Evolutionary conservation across 768 basidiomycete genomes (phyloP).

Genomic region (Tricholoma furcatifolium): DNA sequence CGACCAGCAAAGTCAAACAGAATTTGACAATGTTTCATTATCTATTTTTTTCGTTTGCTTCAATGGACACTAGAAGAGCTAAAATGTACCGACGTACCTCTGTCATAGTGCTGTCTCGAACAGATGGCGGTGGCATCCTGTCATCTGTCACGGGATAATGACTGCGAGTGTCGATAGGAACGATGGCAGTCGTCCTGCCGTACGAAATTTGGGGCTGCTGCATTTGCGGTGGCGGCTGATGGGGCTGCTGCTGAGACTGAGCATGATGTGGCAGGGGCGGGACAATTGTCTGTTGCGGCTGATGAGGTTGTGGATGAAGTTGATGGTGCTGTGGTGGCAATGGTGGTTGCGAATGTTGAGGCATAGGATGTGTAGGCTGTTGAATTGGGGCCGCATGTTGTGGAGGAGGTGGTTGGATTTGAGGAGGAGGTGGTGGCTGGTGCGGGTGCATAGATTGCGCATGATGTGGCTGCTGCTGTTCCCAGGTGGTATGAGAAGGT

Average conservation of each 20-base stretch:
- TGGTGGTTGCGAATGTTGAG: slow-evolving; percentile 23
- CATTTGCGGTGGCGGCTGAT: slow-evolving; percentile 21
- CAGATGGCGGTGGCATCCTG: slow-evolving; percentile 28
- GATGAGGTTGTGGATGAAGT: slow-evolving; percentile 15
- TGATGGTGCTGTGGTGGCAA: slow-evolving; percentile 19
- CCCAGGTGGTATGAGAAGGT: slow-evolving; percentile 40
- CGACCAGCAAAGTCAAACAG: slow-evolving; percentile 65
- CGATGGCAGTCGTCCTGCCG: slow-evolving; percentile 39
- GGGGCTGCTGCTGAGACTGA: slow-evolving; percentile 13
- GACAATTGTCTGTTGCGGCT: slow-evolving; percentile 17
- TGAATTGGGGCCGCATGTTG: slow-evolving; percentile 18
- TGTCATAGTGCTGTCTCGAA: slow-evolving; percentile 38
- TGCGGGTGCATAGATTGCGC: slow-evolving; percentile 24
- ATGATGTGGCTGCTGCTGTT: slow-evolving; percentile 29
- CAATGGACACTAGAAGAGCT: background rate
- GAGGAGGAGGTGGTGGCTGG: slow-evolving; percentile 19
- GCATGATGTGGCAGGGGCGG: slow-evolving; percentile 14
- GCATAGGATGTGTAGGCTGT: slow-evolving; percentile 20
- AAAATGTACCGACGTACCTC: slow-evolving; percentile 33
- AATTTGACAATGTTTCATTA: slow-evolving; percentile 57
- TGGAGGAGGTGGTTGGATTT: slow-evolving; percentile 18
- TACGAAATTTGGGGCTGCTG: slow-evolving; percentile 29
- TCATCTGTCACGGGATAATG: slow-evolving; percentile 35
- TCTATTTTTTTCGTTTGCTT: slow-evolving; percentile 35
- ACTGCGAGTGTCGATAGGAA: slow-evolving; percentile 43